Conservation (phyloP, 345 rosid genomes). For the Sisymbrium irio region DNA sequence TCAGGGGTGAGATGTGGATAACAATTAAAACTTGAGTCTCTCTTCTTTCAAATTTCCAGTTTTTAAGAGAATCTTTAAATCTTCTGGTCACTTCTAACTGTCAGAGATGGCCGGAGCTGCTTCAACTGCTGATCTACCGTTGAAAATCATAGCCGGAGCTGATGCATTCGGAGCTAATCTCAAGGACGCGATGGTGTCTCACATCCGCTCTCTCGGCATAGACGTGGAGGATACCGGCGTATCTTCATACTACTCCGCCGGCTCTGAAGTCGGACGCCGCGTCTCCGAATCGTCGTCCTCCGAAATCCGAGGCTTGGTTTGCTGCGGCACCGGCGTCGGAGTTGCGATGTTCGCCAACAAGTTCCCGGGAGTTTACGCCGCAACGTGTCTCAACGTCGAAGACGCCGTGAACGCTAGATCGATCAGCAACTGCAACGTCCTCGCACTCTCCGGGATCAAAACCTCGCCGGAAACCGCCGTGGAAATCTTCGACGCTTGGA, state of each 20-base stretch:
- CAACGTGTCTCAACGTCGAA: constrained; percentile 63
- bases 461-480: constrained; percentile 57
- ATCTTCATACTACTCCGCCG: constrained; percentile 71
- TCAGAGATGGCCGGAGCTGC: constrained; percentile 28
- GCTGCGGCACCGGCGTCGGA: constrained; percentile 82
- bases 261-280: constrained; percentile 81
- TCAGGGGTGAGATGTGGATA: neutral
- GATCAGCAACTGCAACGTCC: constrained; percentile 74
- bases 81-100: neutral
- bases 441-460: constrained; percentile 68
- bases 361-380: constrained; percentile 75
- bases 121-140: constrained; percentile 24
- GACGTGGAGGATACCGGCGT: constrained; percentile 84
- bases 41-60: neutral
- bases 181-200: constrained; percentile 63
- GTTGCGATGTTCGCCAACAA: constrained; percentile 90
- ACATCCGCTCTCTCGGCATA: constrained; percentile 72
- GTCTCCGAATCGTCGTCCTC: constrained; percentile 51
- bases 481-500: constrained; percentile 69
- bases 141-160: constrained; percentile 64
- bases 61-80: neutral
- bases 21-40: neutral
- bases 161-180: constrained; percentile 62
- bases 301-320: constrained; percentile 57
- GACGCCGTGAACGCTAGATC: constrained; percentile 76